Base-by-base conservation (phyloP, 495 filamentous ascomycete genomes). In the Penicillium lagena region DNA sequence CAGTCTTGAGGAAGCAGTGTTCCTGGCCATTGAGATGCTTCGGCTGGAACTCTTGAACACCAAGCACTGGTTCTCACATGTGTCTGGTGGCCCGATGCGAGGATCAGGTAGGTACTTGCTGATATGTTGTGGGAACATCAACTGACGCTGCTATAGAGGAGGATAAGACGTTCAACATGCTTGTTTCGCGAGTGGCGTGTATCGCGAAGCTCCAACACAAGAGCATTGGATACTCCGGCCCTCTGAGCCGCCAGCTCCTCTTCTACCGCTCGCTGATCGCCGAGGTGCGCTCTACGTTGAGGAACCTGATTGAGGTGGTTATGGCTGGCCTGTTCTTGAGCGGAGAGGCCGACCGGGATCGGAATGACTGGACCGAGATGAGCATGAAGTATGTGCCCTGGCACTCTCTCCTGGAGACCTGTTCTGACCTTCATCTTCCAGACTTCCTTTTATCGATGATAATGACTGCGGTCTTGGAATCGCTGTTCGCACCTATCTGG, bases 181-280 rank as follows among this genome's bases (percentile, higher is more conserved):
- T 96, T 29, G 79, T 96, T 47, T 89, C 87, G 45, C 84, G 90
- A 34, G 84, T 93, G 44, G 85, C 90, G 11, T 88, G 83, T 40
- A 72, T 97, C 51, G 80, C 84, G 37, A 86, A 85, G 51, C 70
- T 99, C 17, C 79, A 81, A 29, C 93, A 99, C 58, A 77, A 87
- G 50, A 68, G 75, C 7, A 90, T 90, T 53, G 90, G 94, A 17
- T 99, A 95, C 64, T 96, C 93, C 17, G 93, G 93, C 1, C 93
- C 93, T 0, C 73, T 99, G 1, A 96, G 87, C 71, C 82, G 90
- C 57, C 87, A 93, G 53, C 73, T 97, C 35, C 75, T 97, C 9
- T 85, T 82, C 28, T 97, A 89, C 68, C 87, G 89, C 47, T 89
- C 89, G 0, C 72, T 96, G 47, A 82, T 86, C 33, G 82, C 82